These are phyloP conservation scores for Emericellopsis atlantica DNA, from an alignment of 2,329 filamentous ascomycete species.

Conservation along the genomic window DNA sequence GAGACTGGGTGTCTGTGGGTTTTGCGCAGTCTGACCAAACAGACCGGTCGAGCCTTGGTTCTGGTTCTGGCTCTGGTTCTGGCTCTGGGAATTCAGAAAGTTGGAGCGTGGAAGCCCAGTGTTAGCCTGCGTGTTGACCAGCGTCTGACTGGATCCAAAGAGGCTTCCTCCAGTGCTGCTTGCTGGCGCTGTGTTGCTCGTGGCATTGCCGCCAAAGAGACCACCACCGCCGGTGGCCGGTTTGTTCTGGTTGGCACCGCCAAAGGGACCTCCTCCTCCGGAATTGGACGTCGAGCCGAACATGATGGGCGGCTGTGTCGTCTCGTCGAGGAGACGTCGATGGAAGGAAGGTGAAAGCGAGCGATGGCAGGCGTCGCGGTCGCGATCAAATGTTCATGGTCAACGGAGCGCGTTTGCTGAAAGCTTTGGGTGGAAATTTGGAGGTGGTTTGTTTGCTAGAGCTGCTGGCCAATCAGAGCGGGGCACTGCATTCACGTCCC, in stretches of 20 bases:
- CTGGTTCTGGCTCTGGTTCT: slow-evolving; percentile 8
- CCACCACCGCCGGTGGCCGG: slow-evolving; percentile 3
- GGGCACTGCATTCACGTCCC: not conserved
- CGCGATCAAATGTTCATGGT: not conserved
- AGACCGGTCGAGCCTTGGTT: slow-evolving; percentile 2
- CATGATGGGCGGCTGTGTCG: too few relatives aligned
- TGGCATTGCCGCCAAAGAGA: slow-evolving; percentile 5
- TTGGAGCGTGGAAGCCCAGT: too few relatives aligned
- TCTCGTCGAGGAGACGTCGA: too few relatives aligned
- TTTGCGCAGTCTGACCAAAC: slow-evolving; percentile 11
- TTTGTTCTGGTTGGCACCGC: slow-evolving; percentile 4
- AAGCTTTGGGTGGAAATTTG: not conserved
- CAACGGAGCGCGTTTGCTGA: slow-evolving; percentile 2
- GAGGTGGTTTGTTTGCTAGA: not conserved
- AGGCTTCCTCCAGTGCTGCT: slow-evolving; percentile 4
- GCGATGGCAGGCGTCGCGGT: not conserved
- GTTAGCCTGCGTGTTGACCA: slow-evolving; percentile 3
- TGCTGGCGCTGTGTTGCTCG: not conserved
- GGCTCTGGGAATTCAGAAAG: not conserved
- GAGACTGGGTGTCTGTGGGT: slow-evolving; percentile 10
- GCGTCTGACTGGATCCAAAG: slow-evolving; percentile 4
- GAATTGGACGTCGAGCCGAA: not conserved
- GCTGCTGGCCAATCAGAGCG: not conserved
- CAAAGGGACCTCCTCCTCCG: slow-evolving; percentile 7
- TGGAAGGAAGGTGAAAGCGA: too few relatives aligned